Evolutionary conservation across 192 early-diverging fungal species (phyloP), one percentile per base, ranked within the genome.

Genomic region (Coemansia sp.): DNA sequence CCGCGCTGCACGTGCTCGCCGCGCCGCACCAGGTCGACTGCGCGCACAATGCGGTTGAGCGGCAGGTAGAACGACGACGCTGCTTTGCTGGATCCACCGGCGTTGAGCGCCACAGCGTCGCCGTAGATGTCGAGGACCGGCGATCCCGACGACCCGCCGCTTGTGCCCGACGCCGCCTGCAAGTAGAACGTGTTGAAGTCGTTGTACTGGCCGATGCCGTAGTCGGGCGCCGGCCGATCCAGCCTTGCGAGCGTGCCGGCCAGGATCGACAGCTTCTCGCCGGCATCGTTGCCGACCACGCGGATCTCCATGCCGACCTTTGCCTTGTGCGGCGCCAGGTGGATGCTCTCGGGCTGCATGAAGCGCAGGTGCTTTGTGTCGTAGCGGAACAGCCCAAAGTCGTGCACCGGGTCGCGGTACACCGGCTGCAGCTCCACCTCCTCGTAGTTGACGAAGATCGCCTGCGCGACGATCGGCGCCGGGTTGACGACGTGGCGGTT

Each of bases 111-210:
- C 15, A 94, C 89, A 8, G 92, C 92, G 64, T 92, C 84, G 30
- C 92, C 92, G 35, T 89, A 85, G 60, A 92, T 90, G 62, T 92
- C 89, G n/a, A 94, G 75, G 8, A 94, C 91, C 7, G 92, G 91
- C 67, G 87, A 89, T 23, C 92, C 92, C 14, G 89, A 90, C 24
- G 89, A 90, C 3, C 92, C 92, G 63, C 90, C 91, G 68, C 88
- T 90, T 5, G 90, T 92, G 30, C 88, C 86, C 16, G 92, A 90
- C 4, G 90, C 88, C 0, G 91, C 89, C 77, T 92, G 90, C 18
- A 92, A 75, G 71, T 92, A 94, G 76, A 94, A 94, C 1, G 91
- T 94, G 71, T 92, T 94, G 72, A 92, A 91, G 67, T 93, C 92
- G 66, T 89, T 91, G 81, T 90, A 91, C 72, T 90, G 86, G 11